These are phyloP conservation scores for Scheffersomyces cryptocercus DNA, from an alignment of 1,139 yeast genomes.

Conservation along the genomic window DNA sequence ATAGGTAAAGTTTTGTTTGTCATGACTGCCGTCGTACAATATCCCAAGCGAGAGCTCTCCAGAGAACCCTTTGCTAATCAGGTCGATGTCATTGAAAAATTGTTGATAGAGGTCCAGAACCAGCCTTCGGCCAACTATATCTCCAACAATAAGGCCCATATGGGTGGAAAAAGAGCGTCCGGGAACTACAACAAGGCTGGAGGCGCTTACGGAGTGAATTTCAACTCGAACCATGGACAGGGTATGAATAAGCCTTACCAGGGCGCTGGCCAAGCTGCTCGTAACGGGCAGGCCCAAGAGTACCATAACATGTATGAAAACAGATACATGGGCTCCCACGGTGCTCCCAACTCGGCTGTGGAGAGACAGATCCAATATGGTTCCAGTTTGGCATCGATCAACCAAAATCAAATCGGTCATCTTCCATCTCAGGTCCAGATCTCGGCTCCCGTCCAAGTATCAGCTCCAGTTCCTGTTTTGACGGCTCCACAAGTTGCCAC, in stretches of 20 bases:
- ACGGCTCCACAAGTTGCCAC: neutral
- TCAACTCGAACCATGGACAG: neutral
- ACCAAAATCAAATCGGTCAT: slow-evolving; percentile 4
- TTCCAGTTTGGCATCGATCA: slow-evolving; percentile 4
- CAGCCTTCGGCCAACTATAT: slow-evolving; percentile 22
- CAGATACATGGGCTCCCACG: neutral
- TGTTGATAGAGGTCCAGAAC: slow-evolving; percentile 30
- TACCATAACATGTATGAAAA: slow-evolving; percentile 7
- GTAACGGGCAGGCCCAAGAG: slow-evolving; percentile 2
- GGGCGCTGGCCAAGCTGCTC: neutral
- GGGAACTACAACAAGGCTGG: neutral
- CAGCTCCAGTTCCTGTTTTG: neutral
- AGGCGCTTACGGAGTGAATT: neutral
- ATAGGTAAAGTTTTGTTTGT: no score
- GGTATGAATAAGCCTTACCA: neutral
- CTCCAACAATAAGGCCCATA: neutral
- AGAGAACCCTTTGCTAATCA: slow-evolving; percentile 36
- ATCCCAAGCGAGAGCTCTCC: slow-evolving; percentile 26
- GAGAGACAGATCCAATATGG: neutral
- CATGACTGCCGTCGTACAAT: slow-evolving; percentile 1
- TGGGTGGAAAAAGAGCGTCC: neutral
- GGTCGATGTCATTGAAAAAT: slow-evolving; percentile 31
- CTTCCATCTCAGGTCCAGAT: neutral
- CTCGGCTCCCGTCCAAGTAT: slow-evolving; percentile 1
- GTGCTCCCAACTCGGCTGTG: neutral